Evolutionary conservation across 345 rosid species (phyloP), one percentile per base, ranked within the genome.

Genomic region (Excoecaria cochinchinensis): DNA sequence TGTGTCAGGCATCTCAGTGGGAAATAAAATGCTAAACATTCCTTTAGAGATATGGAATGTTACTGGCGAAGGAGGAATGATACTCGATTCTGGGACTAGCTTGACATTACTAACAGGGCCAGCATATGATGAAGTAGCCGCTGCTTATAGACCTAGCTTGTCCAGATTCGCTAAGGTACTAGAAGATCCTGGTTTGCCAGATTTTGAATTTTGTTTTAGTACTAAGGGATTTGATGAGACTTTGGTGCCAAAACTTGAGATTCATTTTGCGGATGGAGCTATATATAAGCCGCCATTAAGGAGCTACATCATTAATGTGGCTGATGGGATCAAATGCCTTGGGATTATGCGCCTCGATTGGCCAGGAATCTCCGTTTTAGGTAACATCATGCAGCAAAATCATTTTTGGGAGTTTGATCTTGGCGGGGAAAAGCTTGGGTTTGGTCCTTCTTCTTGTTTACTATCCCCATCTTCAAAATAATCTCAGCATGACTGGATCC

Each of bases 1-100:
- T 31, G 70, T 83, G 5, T 24, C 78, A 0, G 84, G 84, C 0
- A 75, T 83, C 74, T 77, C 86, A 0, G n/a, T 83, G 1, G 70
- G 72, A 0, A 79, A 73, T 4, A 46, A 12, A 64, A 64, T 75
- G 76, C 58, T 83, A 11, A 38, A 69, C 56, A 63, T 83, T 40
- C 67, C 82, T 0, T 3, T 55, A 0, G 4, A 50, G 7, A 6
- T 44, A 38, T 80, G 80, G 84, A 44, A 75, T 6, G 8, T 64
- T 9, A 0, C 12, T 0, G 31, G 17, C 5, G 62, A 10, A 0
- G 75, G 83, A 1, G 84, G 84, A 15, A 52, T 59, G 6, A 75
- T 83, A n/a, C 0, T 83, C 4, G 84, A 78, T 66, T 80, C 86
- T 3, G 84, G 86, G 14, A 9, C 76, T 11, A 77, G 71, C 69